Evolutionary conservation across 1,139 yeast species (phyloP).

Genomic region (Hyphopichia wangnamkhiaoensis): DNA sequence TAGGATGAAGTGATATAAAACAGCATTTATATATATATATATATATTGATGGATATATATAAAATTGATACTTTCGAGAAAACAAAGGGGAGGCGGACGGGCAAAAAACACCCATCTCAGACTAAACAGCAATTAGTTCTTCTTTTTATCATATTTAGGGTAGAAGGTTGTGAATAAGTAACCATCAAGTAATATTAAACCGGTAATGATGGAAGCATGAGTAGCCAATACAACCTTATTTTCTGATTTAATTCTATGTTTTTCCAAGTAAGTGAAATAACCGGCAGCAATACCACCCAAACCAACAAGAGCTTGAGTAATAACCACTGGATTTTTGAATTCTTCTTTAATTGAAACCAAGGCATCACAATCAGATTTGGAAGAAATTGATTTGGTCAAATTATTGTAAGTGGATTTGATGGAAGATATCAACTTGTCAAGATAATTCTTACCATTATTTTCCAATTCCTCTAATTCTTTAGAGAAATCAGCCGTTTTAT

Average conservation of each 20-base stretch:
- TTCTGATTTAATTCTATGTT: slow-evolving; percentile 49
- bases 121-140: neutral
- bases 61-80: too few relatives aligned
- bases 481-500: slow-evolving; percentile 14
- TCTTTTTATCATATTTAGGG: slow-evolving; percentile 47
- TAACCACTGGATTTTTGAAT: slow-evolving; percentile 64
- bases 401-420: slow-evolving; percentile 3
- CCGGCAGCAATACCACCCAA: slow-evolving; percentile 52
- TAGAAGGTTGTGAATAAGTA: slow-evolving; percentile 54
- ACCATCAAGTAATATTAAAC: slow-evolving; percentile 56
- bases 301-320: slow-evolving; percentile 53
- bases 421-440: slow-evolving; percentile 14
- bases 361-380: neutral
- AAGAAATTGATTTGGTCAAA: neutral
- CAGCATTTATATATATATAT: too few relatives aligned
- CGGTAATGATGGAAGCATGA: slow-evolving; percentile 56
- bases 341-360: slow-evolving; percentile 29
- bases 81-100: too few relatives aligned
- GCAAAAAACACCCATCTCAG: neutral
- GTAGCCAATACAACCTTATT: slow-evolving; percentile 51
- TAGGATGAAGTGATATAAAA: too few relatives aligned
- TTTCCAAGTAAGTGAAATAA: slow-evolving; percentile 53
- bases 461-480: slow-evolving; percentile 29
- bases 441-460: slow-evolving; percentile 23
- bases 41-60: too few relatives aligned